These are phyloP conservation scores for Sphaerosporella brunnea DNA, from an alignment of 495 filamentous ascomycete species.

Conservation along the genomic window DNA sequence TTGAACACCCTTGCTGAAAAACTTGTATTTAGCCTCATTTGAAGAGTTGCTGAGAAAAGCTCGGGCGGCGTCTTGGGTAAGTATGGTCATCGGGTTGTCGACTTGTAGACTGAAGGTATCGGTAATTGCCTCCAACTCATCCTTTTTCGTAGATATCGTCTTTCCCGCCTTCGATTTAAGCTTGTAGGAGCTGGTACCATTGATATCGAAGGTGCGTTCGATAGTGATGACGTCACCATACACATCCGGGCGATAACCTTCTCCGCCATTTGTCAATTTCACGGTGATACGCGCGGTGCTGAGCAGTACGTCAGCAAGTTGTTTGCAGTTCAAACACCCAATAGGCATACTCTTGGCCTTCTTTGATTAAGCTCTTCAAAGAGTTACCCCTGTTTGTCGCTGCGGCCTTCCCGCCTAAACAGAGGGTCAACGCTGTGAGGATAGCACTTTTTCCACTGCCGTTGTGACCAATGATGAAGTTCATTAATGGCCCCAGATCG, in stretches of 20 bases:
- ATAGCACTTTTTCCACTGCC: conserved; percentile 98
- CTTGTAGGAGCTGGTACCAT: conserved; percentile 68
- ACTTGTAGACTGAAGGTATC: conserved; percentile 88
- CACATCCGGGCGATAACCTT: conserved; percentile 63
- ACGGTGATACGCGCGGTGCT: conserved; percentile 44
- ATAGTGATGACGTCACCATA: conserved; percentile 78
- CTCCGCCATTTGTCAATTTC: conserved; percentile 76
- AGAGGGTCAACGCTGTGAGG: conserved; percentile 84
- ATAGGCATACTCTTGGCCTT: conserved; percentile 50
- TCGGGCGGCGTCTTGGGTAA: conserved; percentile 88
- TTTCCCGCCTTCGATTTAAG: conserved; percentile 56
- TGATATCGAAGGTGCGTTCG: conserved; percentile 68
- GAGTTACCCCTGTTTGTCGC: conserved; percentile 89
- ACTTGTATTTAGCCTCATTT: conserved; percentile 77
- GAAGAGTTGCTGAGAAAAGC: conserved; percentile 79
- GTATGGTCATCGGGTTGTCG: conserved; percentile 93
- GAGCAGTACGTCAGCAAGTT: conserved; percentile 6
- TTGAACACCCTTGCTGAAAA: conserved; percentile 90
- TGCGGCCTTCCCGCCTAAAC: conserved; percentile 84
- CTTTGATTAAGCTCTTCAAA: conserved; percentile 81
- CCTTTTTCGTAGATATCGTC: conserved; percentile 62
- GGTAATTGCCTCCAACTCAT: conserved; percentile 79
- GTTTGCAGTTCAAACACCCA: not conserved
- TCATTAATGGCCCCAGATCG: conserved; percentile 76
- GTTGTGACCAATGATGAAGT: conserved; percentile 95